A percentile compares a stretch with the other conserved stretches of the same genome.
Evolutionary conservation across 768 basidiomycete genomes (phyloP).

Genomic region (Xanthoconium purpureum): DNA sequence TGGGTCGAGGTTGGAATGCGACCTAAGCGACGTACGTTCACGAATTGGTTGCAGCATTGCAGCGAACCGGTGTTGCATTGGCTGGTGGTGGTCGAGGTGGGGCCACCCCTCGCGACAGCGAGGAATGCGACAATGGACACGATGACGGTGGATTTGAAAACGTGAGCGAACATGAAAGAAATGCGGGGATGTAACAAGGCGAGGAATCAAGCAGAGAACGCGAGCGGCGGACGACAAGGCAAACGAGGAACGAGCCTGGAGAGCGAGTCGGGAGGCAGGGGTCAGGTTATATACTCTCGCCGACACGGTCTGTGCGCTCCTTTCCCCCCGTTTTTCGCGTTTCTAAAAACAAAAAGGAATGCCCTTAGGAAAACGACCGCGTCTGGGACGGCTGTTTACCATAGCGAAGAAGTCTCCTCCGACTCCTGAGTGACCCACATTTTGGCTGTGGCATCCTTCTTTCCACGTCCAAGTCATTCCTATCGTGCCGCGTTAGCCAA

Average conservation of each 20-base stretch:
- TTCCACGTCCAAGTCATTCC: slow-evolving; percentile 4
- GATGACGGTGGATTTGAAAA: slow-evolving; percentile 10
- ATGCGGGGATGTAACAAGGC: neutral
- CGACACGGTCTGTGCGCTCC: slow-evolving; percentile 4
- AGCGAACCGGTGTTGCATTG: slow-evolving; percentile 10
- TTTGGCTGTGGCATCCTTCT: slow-evolving; percentile 5
- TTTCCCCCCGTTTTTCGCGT: neutral
- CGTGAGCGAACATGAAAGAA: slow-evolving; percentile 10
- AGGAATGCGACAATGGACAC: slow-evolving; percentile 7
- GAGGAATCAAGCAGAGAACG: neutral
- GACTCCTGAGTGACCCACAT: neutral
- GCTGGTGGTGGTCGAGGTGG: neutral
- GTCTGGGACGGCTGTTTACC: slow-evolving; percentile 3
- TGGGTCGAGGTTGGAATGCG: neutral
- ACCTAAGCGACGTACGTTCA: slow-evolving; percentile 8
- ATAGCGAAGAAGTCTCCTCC: neutral
- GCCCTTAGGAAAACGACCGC: neutral
- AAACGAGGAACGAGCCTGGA: neutral
- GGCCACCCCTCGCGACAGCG: slow-evolving; percentile 2
- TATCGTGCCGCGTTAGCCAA: neutral
- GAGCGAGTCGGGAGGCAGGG: neutral
- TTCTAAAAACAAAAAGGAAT: neutral
- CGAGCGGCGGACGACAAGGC: neutral
- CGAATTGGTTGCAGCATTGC: slow-evolving; percentile 6
- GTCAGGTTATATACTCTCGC: slow-evolving; percentile 11